Evolutionary conservation across 108 stramenopile genomes (phyloP), one percentile per base, ranked within the genome.

Genomic region (Nitzschia sp.): DNA sequence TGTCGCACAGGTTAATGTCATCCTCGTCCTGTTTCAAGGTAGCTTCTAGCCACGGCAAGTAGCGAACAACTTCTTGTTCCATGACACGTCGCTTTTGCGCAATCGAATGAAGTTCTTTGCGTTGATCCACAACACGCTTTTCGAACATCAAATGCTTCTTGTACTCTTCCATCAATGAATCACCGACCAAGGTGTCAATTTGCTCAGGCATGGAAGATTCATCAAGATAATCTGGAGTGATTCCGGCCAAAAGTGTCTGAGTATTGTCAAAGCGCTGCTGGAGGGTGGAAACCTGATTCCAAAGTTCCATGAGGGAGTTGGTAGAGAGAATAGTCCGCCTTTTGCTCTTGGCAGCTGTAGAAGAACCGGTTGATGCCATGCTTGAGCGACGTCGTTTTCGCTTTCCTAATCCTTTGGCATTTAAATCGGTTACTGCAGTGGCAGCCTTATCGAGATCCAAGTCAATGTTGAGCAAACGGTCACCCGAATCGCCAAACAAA

Each of bases 1-100:
- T 67, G 47, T 77, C 73, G 27, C 78, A 79, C 54, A 87, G 86
- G 19, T 78, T 69, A 31, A 85, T 45, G 55, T 93, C 92, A 26
- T 93, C 89, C 22, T 78, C 75, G 66, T 93, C 92, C 35, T 85
- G 86, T 38, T 85, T 75, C 48, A 84, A 46, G 23, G 85, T 73
- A 53, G 60, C 68, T 58, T 86, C 86, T 41, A 90, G 66, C 92
- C 89, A 93, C 16, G 73, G 73, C 1, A 93, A 30, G 48, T 89
- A 93, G 9, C 81, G 75, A 13, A 78, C 64, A 5, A 79, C 82
- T 53, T 91, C 88, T 46, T 74, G 66, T 69, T 93, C 92, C 45
- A 84, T 56, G 0, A 63, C 58, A 15, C 73, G 53, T 23, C 80
- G 69, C 52, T 77, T 69, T 26, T 77, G 69, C 3, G 92, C 89